Base-by-base conservation (phyloP, 2,329 filamentous ascomycete species). In the Paecilomyces sp. region DNA sequence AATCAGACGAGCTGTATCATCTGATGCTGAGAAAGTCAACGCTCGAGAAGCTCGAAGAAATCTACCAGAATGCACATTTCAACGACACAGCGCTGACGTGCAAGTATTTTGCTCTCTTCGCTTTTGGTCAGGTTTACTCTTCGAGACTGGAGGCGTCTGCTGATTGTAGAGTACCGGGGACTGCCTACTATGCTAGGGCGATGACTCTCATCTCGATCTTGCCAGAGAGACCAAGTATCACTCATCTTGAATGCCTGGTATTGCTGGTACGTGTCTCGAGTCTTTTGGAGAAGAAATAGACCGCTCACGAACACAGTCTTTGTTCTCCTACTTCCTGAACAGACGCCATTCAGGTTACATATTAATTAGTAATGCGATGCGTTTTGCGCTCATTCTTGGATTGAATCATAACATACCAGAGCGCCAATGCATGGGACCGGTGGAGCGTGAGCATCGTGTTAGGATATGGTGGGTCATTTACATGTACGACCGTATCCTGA, bases 51-150 rank as follows among this genome's bases (percentile, higher is more conserved):
- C 63, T 74, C 63, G 63, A 78, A 70, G 76, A 65, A 60, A 74
- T 74, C n/a, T 74, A 64, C 65, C 74, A 67, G 52, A 71, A 63
- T 2, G 66, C 62, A 3, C 65, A 67, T 22, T 74, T 74, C 56
- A 66, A 71, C 25, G 67, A 61, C 65, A 50, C 71, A 50, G 15
- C 74, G 56, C 77, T 75, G 66, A 65, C 78, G 11, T 79, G 76
- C 65, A 79, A 79, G 52, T 77, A 79, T 51, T 80, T 77, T 52
- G 73, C 74, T 0, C 62, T 80, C 8, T 79, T 80, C 67, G 75
- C 76, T 0, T 69, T 80, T 50, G 78, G 78, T 0, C 76, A 80
- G 56, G 75, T 77, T 2, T 80, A 80, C 59, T 77, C 77, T 0
- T 75, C 75, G 55, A 66, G 75, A 1, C 71, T 74, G 1, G 60